Conservation (phyloP, 805 yeast species). For the Danielia reshetovae region DNA sequence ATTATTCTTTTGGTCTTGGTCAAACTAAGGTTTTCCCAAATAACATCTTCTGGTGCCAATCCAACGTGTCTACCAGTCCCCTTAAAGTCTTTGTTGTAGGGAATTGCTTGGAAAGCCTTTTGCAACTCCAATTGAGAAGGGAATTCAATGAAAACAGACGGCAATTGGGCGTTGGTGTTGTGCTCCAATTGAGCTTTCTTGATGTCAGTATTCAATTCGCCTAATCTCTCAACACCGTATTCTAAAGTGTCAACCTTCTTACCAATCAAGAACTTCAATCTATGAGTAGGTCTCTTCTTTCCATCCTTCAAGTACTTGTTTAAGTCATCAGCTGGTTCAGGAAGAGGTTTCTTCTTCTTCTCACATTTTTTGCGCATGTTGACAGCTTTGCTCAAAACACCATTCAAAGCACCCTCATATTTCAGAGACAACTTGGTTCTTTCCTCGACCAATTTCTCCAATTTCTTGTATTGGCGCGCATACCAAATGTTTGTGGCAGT, state of each 20-base stretch:
- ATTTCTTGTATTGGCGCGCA: constrained; percentile 58
- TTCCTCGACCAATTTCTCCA: constrained; percentile 55
- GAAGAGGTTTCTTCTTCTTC: constrained; percentile 54
- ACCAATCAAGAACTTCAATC: constrained; percentile 66
- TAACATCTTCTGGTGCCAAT: constrained; percentile 73
- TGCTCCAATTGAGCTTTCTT: constrained; percentile 51
- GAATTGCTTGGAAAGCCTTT: constrained; percentile 80
- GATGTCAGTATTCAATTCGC: constrained; percentile 67
- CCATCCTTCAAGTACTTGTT: constrained; percentile 62
- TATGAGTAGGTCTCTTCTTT: constrained; percentile 78
- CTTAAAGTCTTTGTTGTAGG: constrained; percentile 47
- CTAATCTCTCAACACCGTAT: constrained; percentile 63
- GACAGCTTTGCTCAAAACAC: constrained; percentile 56
- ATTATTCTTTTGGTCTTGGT: constrained; percentile 52
- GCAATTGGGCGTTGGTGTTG: constrained; percentile 48
- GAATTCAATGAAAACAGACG: constrained; percentile 79
- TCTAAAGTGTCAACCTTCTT: constrained; percentile 81
- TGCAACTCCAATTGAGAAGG: constrained; percentile 84
- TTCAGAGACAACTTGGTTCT: constrained; percentile 57
- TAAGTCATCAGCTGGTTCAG: constrained; percentile 55
- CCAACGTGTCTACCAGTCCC: constrained; percentile 53
- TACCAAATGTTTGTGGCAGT: constrained; percentile 55
- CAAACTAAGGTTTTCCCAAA: constrained; percentile 75
- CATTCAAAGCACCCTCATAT: constrained; percentile 64
- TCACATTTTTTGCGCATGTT: constrained; percentile 50